phyloP scores from a whole-genome alignment of 2,329 filamentous ascomycete species.

The Colletotrichum gigasporum region DNA sequence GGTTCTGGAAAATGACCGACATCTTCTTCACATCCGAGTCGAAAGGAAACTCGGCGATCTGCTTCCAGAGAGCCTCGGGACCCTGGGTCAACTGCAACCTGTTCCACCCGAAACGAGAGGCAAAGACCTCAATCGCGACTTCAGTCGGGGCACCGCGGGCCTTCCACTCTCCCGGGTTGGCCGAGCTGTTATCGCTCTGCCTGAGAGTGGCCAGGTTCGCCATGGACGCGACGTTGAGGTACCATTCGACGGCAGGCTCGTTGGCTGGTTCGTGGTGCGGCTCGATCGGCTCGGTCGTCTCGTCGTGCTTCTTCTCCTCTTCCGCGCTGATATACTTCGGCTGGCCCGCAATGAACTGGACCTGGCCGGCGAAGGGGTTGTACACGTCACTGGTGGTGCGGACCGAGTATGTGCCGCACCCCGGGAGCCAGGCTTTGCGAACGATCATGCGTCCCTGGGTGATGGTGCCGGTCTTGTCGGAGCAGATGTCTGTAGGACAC shows the following conservation, averaged over 20 bases:
- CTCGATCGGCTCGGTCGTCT: conserved; percentile 35
- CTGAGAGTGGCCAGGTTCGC: conserved; percentile 63
- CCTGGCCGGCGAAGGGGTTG: conserved; percentile 63
- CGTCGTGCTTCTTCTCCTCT: conserved; percentile 34
- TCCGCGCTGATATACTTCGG: conserved; percentile 51
- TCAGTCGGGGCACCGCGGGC: conserved; percentile 74
- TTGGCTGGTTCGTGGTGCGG: conserved; percentile 45
- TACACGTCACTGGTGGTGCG: conserved; percentile 64
- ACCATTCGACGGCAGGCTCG: conserved; percentile 58
- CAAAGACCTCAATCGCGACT: conserved; percentile 78
- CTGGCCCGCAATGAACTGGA: conserved; percentile 50
- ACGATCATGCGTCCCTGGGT: conserved; percentile 73
- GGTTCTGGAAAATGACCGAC: conserved; percentile 71
- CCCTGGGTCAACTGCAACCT: conserved; percentile 60
- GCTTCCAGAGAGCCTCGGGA: conserved; percentile 58
- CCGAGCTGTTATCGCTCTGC: conserved; percentile 40
- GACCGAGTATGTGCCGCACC: conserved; percentile 65
- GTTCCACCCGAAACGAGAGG: conserved; percentile 72
- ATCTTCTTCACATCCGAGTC: conserved; percentile 79
- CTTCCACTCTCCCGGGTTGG: conserved; percentile 56
- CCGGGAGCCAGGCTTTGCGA: conserved; percentile 67
- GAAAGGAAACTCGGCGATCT: conserved; percentile 74
- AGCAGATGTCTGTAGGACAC: conserved; percentile 52
- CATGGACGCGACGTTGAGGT: conserved; percentile 68
- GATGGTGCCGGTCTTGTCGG: conserved; percentile 67